Percentiles rank a stretch among this genome's conserved stretches.
Evolutionary conservation across 2,329 filamentous ascomycete species (phyloP).

Genomic region (Fragosphaeria purpurea): DNA sequence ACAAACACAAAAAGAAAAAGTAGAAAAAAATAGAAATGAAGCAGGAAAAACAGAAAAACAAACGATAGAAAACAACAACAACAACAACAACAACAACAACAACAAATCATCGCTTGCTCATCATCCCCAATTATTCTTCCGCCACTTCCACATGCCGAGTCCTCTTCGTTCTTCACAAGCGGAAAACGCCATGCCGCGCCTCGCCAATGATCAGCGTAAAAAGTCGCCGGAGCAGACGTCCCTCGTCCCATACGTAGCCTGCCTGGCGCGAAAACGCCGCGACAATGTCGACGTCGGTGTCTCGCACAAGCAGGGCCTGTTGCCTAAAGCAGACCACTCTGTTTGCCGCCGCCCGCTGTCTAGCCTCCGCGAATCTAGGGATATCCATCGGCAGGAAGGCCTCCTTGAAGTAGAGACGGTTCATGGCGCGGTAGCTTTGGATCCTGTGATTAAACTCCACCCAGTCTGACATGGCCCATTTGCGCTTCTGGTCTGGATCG

Average conservation of each 20-base stretch:
- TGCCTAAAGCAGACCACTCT: constrained; percentile 38
- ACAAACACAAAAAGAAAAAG: no score
- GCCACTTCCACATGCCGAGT: no score
- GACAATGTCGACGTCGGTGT: constrained; percentile 49
- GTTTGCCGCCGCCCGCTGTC: constrained; percentile 18
- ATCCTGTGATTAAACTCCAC: constrained; percentile 40
- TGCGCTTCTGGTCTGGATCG: background rate
- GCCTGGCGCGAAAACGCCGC: constrained; percentile 41
- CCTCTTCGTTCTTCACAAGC: background rate
- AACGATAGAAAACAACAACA: no score
- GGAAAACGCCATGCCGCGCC: constrained; percentile 23
- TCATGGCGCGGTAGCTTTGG: constrained; percentile 36
- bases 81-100: no score
- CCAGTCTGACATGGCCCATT: constrained; percentile 35
- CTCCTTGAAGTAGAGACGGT: constrained; percentile 29
- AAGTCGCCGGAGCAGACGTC: constrained; percentile 38
- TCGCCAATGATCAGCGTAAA: constrained; percentile 45
- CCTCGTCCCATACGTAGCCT: constrained; percentile 38
- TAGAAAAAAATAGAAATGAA: no score
- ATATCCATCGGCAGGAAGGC: constrained; percentile 8
- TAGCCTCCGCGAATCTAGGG: no score
- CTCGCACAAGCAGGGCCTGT: constrained; percentile 36
- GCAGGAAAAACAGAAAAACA: no score
- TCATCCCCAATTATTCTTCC: no score
- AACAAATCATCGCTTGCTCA: no score